phyloP scores from a whole-genome alignment of 2,329 filamentous ascomycete genomes.

The Ceratocystis albifundus region DNA sequence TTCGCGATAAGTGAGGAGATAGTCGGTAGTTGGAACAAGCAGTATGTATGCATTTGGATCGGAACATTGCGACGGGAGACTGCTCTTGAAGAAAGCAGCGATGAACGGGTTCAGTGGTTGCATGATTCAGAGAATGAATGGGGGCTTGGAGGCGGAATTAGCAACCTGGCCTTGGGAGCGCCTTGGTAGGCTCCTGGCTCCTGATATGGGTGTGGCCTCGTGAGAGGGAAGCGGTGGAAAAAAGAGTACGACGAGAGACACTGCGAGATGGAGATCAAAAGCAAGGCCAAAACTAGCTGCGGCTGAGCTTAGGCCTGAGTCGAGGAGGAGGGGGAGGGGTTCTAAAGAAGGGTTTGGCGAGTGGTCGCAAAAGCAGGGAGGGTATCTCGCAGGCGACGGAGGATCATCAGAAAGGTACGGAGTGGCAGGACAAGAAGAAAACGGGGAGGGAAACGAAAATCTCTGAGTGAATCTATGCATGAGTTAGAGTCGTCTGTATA shows the following conservation, averaged over 20 bases:
- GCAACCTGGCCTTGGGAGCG: not conserved
- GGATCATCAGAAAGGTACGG: not conserved
- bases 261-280: not conserved
- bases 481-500: not conserved
- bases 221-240: not conserved
- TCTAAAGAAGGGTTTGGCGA: not conserved
- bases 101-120: slow-evolving; percentile 98
- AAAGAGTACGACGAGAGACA: not conserved
- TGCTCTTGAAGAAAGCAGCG: slow-evolving; percentile 96
- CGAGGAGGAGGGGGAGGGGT: not conserved
- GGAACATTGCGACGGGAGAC: slow-evolving; percentile 79
- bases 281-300: not conserved
- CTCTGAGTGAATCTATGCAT: not conserved
- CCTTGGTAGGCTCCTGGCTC: not conserved
- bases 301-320: not conserved
- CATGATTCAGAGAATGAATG: slow-evolving; percentile 41
- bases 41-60: slow-evolving; percentile 87
- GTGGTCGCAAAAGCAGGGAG: not conserved
- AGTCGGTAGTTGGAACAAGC: slow-evolving; percentile 85
- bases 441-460: not conserved
- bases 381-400: not conserved
- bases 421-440: not conserved
- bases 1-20: slow-evolving; percentile 77
- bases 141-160: not conserved
- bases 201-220: not conserved